Evolutionary conservation across 257 asterid genomes (phyloP).

Genomic region (Prunella vulgaris): DNA sequence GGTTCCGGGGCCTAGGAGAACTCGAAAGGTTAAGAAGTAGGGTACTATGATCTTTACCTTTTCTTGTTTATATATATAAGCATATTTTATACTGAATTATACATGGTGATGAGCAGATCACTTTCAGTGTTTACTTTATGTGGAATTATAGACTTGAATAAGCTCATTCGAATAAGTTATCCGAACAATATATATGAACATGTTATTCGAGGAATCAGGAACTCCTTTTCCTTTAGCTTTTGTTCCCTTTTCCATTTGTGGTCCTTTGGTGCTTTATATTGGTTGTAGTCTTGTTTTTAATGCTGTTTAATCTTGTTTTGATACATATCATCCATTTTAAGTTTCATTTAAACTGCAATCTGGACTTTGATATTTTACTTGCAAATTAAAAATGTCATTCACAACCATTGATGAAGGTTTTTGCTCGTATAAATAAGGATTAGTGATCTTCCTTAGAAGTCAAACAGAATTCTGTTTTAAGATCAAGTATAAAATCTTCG

Average conservation of each 20-base stretch:
- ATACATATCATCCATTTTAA: neutral
- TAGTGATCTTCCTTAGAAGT: neutral
- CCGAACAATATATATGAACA: slow-evolving; percentile 19
- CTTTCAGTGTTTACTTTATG: slow-evolving; percentile 11
- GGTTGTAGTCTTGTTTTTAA: neutral
- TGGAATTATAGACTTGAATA: slow-evolving; percentile 30
- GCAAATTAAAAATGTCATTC: neutral
- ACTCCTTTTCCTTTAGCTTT: slow-evolving; percentile 15
- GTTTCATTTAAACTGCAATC: neutral
- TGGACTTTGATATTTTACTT: neutral
- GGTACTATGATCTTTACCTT: slow-evolving; percentile 11
- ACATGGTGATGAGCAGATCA: slow-evolving; percentile 26
- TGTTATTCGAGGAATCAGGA: slow-evolving; percentile 6
- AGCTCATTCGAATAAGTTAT: slow-evolving; percentile 35
- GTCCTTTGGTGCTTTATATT: slow-evolving; percentile 16
- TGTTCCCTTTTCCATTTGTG: slow-evolving; percentile 5
- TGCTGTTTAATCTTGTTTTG: slow-evolving; percentile 9
- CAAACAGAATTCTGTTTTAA: neutral
- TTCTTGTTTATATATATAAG: neutral
- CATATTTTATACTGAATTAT: slow-evolving; percentile 27
- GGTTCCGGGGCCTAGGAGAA: slow-evolving; percentile 69
- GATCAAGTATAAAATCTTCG: too few relatives aligned
- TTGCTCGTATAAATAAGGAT: neutral
- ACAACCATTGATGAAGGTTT: neutral
- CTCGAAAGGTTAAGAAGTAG: slow-evolving; percentile 75